Conservation (phyloP, 345 rosid species). For the Pugionium dolabratum region DNA sequence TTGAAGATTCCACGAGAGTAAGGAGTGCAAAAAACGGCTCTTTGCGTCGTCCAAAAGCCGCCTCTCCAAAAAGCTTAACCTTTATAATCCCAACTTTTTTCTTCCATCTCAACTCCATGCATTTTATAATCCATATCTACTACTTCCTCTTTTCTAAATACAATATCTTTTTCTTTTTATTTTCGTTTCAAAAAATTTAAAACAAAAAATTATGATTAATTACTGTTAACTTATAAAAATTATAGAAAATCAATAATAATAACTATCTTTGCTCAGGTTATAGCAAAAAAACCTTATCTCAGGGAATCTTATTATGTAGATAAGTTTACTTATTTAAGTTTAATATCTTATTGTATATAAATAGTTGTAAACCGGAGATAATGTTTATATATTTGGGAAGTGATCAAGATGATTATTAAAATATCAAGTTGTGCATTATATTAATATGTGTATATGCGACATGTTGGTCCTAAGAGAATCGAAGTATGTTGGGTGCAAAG, state of each 20-base stretch:
- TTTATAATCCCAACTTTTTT: constrained; percentile 19
- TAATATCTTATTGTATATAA: neutral
- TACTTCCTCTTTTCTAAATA: too few relatives aligned
- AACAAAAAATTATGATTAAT: too few relatives aligned
- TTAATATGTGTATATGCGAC: constrained; percentile 14
- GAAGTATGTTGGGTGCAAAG: constrained; percentile 24
- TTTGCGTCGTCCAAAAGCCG: constrained; percentile 42
- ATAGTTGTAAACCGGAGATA: constrained; percentile 8
- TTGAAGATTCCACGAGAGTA: constrained; percentile 36
- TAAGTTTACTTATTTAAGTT: neutral
- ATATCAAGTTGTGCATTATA: constrained; percentile 15
- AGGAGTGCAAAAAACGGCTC: constrained; percentile 26
- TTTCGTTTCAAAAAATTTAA: too few relatives aligned
- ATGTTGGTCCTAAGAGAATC: constrained; percentile 26
- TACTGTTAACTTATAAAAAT: too few relatives aligned
- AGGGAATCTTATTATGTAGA: neutral
- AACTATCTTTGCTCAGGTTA: too few relatives aligned
- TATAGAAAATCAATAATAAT: too few relatives aligned
- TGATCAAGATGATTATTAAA: constrained; percentile 22
- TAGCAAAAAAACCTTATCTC: neutral
- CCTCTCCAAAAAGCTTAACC: constrained; percentile 28
- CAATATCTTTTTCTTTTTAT: too few relatives aligned
- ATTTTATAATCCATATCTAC: constrained; percentile 12
- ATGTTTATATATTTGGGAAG: constrained; percentile 6
- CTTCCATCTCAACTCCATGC: constrained; percentile 28